Percentiles rank a stretch among this genome's conserved stretches.
These are phyloP conservation scores for Fusarium coicis DNA, from an alignment of 2,329 filamentous ascomycete genomes.

Conservation along the genomic window DNA sequence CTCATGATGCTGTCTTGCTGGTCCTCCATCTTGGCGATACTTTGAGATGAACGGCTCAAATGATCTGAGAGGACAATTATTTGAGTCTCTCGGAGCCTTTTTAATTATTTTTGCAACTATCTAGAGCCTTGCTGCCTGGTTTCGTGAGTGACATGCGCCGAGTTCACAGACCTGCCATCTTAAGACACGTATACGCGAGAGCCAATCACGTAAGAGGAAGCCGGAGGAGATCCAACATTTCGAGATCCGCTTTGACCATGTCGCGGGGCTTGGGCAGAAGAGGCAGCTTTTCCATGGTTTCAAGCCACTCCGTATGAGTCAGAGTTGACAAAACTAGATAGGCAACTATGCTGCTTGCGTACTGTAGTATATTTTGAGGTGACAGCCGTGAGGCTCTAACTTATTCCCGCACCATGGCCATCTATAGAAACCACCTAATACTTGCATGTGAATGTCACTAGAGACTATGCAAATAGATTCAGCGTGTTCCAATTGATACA, in stretches of 20 bases:
- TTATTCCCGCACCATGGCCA: too few species aligned
- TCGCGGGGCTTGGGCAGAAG: background rate
- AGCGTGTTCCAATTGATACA: background rate
- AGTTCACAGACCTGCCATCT: background rate
- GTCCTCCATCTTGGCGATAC: background rate
- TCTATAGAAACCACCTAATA: background rate
- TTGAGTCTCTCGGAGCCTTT: rapidly evolving
- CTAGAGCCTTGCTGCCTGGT: background rate
- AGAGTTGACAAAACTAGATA: background rate
- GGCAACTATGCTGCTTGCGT: background rate
- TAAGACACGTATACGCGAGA: background rate
- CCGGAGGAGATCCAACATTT: background rate
- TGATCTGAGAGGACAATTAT: too few species aligned
- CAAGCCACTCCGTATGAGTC: background rate
- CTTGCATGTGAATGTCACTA: rapidly evolving
- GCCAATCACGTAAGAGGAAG: background rate
- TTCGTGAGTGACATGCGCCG: background rate
- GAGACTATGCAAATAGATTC: too few species aligned
- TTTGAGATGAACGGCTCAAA: background rate
- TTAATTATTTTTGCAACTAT: background rate
- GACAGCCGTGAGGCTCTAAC: too few species aligned
- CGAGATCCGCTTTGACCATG: background rate
- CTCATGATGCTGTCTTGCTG: background rate
- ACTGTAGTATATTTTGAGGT: too few species aligned
- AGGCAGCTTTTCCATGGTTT: background rate